phyloP scores from a whole-genome alignment of 2,329 filamentous ascomycete genomes.

The Talaromyces marneffei region DNA sequence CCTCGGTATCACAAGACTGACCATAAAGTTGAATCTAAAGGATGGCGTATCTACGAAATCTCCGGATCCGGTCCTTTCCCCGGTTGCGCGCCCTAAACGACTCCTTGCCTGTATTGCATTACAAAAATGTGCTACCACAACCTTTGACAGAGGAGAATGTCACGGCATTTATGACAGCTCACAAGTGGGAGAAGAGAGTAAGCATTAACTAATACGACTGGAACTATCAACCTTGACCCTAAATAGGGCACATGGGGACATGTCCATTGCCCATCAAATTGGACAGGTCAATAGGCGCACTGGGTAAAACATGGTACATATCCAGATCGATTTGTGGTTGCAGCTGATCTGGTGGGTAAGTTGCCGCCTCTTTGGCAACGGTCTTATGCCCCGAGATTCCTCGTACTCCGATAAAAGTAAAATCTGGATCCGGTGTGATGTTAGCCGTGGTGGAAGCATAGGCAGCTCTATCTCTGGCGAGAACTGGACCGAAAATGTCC shows the following conservation, averaged over 20 bases:
- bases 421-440: slow-evolving; percentile 26
- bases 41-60: not conserved
- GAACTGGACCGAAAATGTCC: not conserved
- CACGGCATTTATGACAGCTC: not conserved
- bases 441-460: slow-evolving; percentile 5
- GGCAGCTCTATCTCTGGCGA: not conserved
- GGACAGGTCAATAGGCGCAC: slow-evolving; percentile 9
- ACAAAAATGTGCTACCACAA: not conserved
- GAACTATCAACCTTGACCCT: not conserved
- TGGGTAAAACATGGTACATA: slow-evolving; percentile 9
- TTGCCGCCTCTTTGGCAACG: slow-evolving; percentile 30
- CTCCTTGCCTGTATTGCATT: not conserved
- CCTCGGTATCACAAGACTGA: not conserved
- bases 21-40: not conserved
- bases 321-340: slow-evolving; percentile 13
- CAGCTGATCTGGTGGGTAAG: slow-evolving; percentile 30
- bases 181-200: not conserved
- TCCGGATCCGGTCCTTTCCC: not conserved
- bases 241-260: not conserved
- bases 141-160: not conserved
- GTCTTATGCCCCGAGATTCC: slow-evolving; percentile 37
- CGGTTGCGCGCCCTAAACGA: no score
- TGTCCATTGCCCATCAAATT: slow-evolving; percentile 2
- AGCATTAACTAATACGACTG: not conserved
- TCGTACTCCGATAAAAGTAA: slow-evolving; percentile 34